Evolutionary conservation across 208 protist genomes (phyloP), one percentile per base, ranked within the genome.

Genomic region (Leishmania major): DNA sequence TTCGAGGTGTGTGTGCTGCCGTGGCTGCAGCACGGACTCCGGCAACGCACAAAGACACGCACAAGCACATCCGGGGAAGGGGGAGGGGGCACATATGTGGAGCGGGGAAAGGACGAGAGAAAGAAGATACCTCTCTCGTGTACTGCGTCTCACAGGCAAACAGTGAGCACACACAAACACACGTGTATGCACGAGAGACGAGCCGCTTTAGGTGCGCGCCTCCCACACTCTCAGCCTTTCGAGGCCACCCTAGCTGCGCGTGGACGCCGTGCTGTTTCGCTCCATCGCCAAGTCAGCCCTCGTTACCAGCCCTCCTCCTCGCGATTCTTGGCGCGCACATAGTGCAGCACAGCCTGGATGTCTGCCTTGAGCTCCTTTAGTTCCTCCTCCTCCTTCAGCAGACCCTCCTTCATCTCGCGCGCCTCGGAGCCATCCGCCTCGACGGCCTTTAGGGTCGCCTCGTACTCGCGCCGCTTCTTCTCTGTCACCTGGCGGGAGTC

Each of bases 311-410:
- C 81, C 62, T 89, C 88, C 85, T 92, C 89, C 81, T 96, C 88
- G 80, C 87, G 88, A 72, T 92, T 91, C 86, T 91, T 91, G 37
- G 89, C 88, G 71, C 92, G 92, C 53, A 94, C 88, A 87, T 96
- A 97, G 67, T 93, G 90, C 71, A 97, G 78, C 47, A 97, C 94
- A 22, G 84, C 89, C 85, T 95, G 91, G 22, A 97, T 83, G 53
- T 97, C 94, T 1, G 88, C 87, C 84, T 94, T 94, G 74, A 97
- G 88, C 45, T 75, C 84, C 47, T 86, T 91, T 45, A 97, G 83
- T 79, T 94, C 87, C 59, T 93, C 85, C 59, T 90, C 84, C 79
- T 97, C 92, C 82, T 89, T 89, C 51, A 85, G 71, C 70, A 95
- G 87, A 64, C 83, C 80, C 82, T 87, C 87, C 71, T 89, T 88